These are phyloP conservation scores for Verticillium klebahnii DNA, from an alignment of 2,329 filamentous ascomycete genomes.

Conservation along the genomic window DNA sequence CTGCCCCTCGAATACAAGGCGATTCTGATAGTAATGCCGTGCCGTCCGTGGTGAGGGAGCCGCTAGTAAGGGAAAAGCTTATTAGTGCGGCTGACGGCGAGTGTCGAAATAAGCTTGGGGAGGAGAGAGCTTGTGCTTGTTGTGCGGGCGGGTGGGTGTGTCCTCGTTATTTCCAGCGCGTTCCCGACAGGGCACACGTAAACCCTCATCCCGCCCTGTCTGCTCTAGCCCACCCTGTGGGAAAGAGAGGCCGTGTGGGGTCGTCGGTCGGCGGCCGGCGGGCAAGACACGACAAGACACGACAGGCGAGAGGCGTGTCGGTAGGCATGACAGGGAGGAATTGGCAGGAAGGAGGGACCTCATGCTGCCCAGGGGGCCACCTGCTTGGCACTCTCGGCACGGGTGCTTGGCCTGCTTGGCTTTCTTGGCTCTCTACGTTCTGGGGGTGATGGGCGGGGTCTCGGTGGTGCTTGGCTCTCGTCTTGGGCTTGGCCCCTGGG, in stretches of 20 bases:
- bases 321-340: not conserved
- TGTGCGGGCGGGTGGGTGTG: not conserved
- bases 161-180: not conserved
- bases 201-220: constrained; percentile 3
- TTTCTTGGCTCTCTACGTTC: not conserved
- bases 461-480: constrained; percentile 3
- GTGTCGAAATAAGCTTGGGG: constrained; percentile 14
- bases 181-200: not conserved
- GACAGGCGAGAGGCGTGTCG: not conserved
- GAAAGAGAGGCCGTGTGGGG: not conserved
- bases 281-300: not conserved
- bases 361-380: not conserved
- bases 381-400: constrained; percentile 2
- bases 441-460: not conserved
- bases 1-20: not conserved
- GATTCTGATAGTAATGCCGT: not conserved
- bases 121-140: constrained; percentile 1
- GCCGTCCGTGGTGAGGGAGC: not conserved
- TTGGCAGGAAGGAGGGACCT: not conserved
- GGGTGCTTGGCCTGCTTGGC: not conserved
- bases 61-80: not conserved
- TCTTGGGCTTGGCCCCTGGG: not conserved
- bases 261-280: not conserved
- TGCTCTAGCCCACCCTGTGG: not conserved
- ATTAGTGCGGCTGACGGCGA: constrained; percentile 1